Percentiles rank a stretch among this genome's conserved stretches.
Evolutionary conservation across 805 yeast species (phyloP).

Genomic region (Ogataea trehalophila): DNA sequence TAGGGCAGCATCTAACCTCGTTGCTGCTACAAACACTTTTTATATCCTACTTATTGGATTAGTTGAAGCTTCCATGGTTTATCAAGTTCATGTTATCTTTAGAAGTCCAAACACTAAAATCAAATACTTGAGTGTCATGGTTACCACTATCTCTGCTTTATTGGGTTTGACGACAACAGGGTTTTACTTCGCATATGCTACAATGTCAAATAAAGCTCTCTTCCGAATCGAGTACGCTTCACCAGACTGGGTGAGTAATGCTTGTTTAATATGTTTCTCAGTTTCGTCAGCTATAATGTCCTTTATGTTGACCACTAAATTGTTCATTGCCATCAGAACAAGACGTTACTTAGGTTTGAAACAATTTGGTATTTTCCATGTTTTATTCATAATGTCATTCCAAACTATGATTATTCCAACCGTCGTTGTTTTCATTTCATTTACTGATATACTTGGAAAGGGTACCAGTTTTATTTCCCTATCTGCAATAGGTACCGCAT

Average conservation of each 20-base stretch:
- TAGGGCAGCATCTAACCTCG: slow-evolving; percentile 36
- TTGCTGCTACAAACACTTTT: slow-evolving; percentile 59
- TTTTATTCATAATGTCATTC: slow-evolving; percentile 70
- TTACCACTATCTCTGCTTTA: slow-evolving; percentile 35
- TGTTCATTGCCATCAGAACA: slow-evolving; percentile 61
- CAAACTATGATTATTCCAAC: slow-evolving; percentile 85
- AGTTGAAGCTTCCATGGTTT: slow-evolving; percentile 61
- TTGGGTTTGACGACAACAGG: slow-evolving; percentile 54
- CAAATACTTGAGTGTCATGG: slow-evolving; percentile 34
- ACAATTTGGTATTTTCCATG: slow-evolving; percentile 80
- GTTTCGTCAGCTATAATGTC: slow-evolving; percentile 63
- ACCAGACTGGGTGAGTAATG: slow-evolving; percentile 39
- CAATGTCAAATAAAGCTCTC: slow-evolving; percentile 36
- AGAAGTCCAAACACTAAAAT: slow-evolving; percentile 43
- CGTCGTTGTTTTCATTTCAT: slow-evolving; percentile 53
- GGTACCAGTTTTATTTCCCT: slow-evolving; percentile 33
- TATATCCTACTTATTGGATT: slow-evolving; percentile 54
- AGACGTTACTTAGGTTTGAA: slow-evolving; percentile 73
- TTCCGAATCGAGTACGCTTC: slow-evolving; percentile 17
- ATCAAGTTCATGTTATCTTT: slow-evolving; percentile 71
- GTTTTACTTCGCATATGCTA: slow-evolving; percentile 51
- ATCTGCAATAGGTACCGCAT: slow-evolving; percentile 49
- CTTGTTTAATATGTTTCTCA: slow-evolving; percentile 61
- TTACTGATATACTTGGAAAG: slow-evolving; percentile 33
- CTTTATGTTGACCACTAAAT: slow-evolving; percentile 55